Evolutionary conservation across 2,329 filamentous ascomycete species (phyloP), one percentile per base, ranked within the genome.

Genomic region (Alternaria triticimaculans): DNA sequence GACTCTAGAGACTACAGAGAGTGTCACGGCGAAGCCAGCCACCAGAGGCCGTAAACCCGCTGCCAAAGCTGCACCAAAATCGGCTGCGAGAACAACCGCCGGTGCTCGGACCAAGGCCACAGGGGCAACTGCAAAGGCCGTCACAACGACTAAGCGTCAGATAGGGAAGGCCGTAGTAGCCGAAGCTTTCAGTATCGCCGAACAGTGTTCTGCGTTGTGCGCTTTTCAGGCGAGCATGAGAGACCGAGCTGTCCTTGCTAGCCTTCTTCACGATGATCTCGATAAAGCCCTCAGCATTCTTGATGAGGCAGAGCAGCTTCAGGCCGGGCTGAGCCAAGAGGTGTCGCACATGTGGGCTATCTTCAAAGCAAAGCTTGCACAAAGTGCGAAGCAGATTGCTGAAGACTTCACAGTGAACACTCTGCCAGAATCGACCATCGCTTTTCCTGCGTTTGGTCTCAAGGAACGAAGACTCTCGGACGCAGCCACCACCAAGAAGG

Each of bases 401-500:
- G 86, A 87, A 5, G 92, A 97, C 78, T 90, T 94, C 3, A 91
- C 96, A 4, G 96, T 95, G 78, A 96, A 93, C 18, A 92, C 95
- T 10, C 87, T 98, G 15, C 92, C 95, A 49, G 96, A 99, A 73
- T 97, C 96, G 0, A 97, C 94, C 0, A 89, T 97, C 25, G 96
- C 94, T 0, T 91, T 95, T 63, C 93, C 94, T 2, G 89, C 92
- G 0, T 84, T 95, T 21, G 72, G 72, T 20, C 59, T 67, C 21
- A 71, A 71, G 5, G 75, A 78, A 4, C 64, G 70, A 15, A 75
- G 68, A 51, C 61, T 68, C 12, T 77, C 75, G 4, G 75, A 78
- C 43, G 69, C 62, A 3, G 25, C 53, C 4, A 30, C 53, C 26
- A 18, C 58, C 3, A 75, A 76, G 28, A 69, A 68, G 44, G 51